Base-by-base conservation (phyloP, 106 monocot genomes). In the Ottelia alismoides region DNA sequence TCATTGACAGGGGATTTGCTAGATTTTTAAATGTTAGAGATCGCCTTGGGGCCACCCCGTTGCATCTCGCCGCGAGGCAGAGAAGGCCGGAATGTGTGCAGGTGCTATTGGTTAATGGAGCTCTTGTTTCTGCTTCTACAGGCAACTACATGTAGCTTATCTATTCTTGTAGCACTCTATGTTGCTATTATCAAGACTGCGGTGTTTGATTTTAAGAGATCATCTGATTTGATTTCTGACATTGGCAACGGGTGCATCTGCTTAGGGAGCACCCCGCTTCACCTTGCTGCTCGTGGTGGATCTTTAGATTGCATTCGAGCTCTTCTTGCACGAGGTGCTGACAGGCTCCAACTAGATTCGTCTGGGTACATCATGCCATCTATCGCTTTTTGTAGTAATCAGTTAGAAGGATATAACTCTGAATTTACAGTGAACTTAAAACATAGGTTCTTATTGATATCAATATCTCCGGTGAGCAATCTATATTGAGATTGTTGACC, bases 251-350 rank as follows among this genome's bases (percentile, higher is more conserved):
- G 45, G 57, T 30, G 49, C 63, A 72, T 63, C 1, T 58, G 18
- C 12, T 64, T 58, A 9, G 71, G 71, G 30, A 72, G 71, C 64
- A 72, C 71, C 19, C 71, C 71, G 17, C 71, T 72, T 2, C 71
- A 72, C 28, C 43, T 72, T 44, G 91, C 91, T 1, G 91, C 91
- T 58, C 77, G 91, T 22, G 70, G 85, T 2, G 91, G 91, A 16
- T 78, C 72, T 65, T 57, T 85, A 53, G 91, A 85, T 56, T 91
- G 78, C 35, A 63, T 91, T 23, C 72, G 91, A 24, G 76, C 78
- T 45, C 70, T 91, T 61, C 85, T 91, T 22, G 72, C 85, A 22
- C 81, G 91, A 78, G 64, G 91, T 16, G 91, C 85, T 53, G 78
- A 91, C 65, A 77, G 91, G 45, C 77, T 84, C 62, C 91, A 81